phyloP scores from a whole-genome alignment of 1,284 basidiomycete species.

The Moesziomyces globuligerus region DNA sequence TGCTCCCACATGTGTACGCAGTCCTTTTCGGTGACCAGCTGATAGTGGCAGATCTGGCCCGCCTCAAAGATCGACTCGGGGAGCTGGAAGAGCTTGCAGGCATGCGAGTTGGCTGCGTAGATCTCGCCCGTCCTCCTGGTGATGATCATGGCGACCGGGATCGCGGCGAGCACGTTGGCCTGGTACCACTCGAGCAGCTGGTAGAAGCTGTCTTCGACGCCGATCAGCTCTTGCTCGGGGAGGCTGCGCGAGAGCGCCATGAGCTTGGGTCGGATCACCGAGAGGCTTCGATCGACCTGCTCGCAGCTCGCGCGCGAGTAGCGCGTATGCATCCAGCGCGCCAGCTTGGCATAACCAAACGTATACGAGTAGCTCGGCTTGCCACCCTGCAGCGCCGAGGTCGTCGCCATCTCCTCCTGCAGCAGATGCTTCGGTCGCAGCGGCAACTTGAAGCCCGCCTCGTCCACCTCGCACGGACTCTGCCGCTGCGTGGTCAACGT shows the following conservation, averaged over 20 bases:
- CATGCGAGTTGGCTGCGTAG: constrained; percentile 42
- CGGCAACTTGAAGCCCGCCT: constrained; percentile 27
- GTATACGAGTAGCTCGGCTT: constrained; percentile 34
- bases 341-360: constrained; percentile 49
- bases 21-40: constrained; percentile 34
- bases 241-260: constrained; percentile 35
- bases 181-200: constrained; percentile 32
- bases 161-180: constrained; percentile 37
- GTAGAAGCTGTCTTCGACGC: constrained; percentile 38
- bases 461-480: constrained; percentile 11
- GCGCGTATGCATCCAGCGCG: constrained; percentile 47
- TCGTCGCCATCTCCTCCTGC: constrained; percentile 39
- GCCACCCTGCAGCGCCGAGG: constrained; percentile 29
- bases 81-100: constrained; percentile 25
- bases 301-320: constrained; percentile 33
- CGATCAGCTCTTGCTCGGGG: constrained; percentile 37
- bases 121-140: constrained; percentile 44
- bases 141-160: constrained; percentile 39
- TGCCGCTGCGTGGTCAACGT: background rate
- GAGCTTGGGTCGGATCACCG: constrained; percentile 30
- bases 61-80: constrained; percentile 34
- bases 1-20: constrained; percentile 35
- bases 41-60: constrained; percentile 47
- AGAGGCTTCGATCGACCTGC: constrained; percentile 32
- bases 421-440: constrained; percentile 27